phyloP scores from a whole-genome alignment of 768 basidiomycete species.

The Holtermanniella nyarrowii region DNA sequence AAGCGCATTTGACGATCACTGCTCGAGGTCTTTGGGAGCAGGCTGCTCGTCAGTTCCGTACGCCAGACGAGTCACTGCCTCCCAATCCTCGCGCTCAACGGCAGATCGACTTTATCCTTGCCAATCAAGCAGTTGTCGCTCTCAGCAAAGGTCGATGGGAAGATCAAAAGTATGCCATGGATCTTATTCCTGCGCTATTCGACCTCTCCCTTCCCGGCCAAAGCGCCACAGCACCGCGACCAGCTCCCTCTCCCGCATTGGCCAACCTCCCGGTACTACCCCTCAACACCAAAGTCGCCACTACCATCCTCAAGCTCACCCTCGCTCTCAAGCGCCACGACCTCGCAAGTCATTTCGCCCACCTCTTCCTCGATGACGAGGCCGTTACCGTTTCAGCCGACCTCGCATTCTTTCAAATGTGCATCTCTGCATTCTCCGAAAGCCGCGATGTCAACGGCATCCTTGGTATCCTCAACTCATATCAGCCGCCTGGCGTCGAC shows the following conservation, averaged over 20 bases:
- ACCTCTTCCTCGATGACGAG: conserved; percentile 12
- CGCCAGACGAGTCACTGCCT: not conserved
- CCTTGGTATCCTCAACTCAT: conserved; percentile 14
- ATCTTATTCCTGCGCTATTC: conserved; percentile 12
- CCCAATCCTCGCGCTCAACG: not conserved
- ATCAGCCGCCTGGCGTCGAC: conserved; percentile 11
- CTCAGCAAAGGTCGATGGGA: conserved; percentile 9
- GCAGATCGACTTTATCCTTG: conserved; percentile 13
- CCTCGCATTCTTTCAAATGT: conserved; percentile 8
- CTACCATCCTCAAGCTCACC: conserved; percentile 19
- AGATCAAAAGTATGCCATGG: conserved; percentile 12
- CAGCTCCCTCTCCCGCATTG: not conserved
- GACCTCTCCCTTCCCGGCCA: conserved; percentile 13
- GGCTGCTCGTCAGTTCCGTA: conserved; percentile 5
- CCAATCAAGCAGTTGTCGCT: conserved; percentile 4
- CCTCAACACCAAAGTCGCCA: conserved; percentile 18
- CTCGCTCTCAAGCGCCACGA: conserved; percentile 5
- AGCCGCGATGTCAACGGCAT: conserved; percentile 16
- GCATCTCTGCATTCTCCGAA: conserved; percentile 15
- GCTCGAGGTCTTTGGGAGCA: conserved; percentile 17
- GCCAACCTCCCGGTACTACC: conserved; percentile 9
- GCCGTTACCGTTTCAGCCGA: conserved; percentile 8
- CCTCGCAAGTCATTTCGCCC: conserved; percentile 19
- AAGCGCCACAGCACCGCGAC: not conserved
- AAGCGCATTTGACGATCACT: conserved; percentile 7